phyloP scores from a whole-genome alignment of 2,329 filamentous ascomycete genomes.

The Aspergillus melleus region DNA sequence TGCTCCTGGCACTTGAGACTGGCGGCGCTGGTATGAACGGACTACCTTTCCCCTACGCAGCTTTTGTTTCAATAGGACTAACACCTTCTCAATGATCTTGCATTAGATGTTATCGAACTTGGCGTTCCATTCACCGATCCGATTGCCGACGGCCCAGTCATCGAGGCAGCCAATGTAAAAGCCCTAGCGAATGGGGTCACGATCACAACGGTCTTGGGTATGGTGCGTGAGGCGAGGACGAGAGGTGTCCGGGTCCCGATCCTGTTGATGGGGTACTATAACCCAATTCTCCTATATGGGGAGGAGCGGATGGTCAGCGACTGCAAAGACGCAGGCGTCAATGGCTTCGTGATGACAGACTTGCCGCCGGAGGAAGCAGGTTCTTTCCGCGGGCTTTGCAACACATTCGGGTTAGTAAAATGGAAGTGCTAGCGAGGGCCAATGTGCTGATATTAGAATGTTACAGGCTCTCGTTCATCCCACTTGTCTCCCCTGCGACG shows the following conservation, averaged over 20 bases:
- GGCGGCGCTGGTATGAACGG: conserved; percentile 70
- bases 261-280: conserved; percentile 97
- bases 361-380: conserved; percentile 94
- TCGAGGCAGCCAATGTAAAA: conserved; percentile 86
- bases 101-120: conserved; percentile 85
- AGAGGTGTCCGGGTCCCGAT: conserved; percentile 77
- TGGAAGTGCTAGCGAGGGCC: no score
- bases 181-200: conserved; percentile 85
- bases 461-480: conserved; percentile 85
- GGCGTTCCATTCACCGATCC: conserved; percentile 95
- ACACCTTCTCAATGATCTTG: not conserved
- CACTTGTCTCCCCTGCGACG: conserved; percentile 86
- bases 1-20: conserved; percentile 83
- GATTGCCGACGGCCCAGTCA: conserved; percentile 92
- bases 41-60: no score
- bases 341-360: conserved; percentile 96
- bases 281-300: conserved; percentile 86
- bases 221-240: conserved; percentile 75
- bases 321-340: conserved; percentile 78
- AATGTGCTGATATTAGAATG: no score
- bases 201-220: conserved; percentile 72
- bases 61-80: no score
- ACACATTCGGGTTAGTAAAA: no score
- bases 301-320: conserved; percentile 82
- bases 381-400: conserved; percentile 63